Evolutionary conservation across 2,329 filamentous ascomycete species (phyloP), one percentile per base, ranked within the genome.

Genomic region (Paradendryphiella salina): DNA sequence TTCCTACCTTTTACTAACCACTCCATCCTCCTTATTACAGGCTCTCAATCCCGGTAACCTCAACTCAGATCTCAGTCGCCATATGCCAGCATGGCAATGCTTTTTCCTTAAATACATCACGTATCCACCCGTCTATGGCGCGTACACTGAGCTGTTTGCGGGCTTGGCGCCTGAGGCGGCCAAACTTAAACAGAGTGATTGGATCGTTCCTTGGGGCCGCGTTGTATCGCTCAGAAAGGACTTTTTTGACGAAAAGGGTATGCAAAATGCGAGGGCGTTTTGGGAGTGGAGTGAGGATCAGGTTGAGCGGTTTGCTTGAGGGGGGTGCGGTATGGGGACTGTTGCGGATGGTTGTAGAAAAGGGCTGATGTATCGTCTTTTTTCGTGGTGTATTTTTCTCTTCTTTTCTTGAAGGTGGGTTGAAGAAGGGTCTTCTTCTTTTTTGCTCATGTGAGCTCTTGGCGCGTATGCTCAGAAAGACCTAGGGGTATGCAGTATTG

Each of bases 191-290:
- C 70, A 71, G 46, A 73, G 74, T 2, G 63, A 60, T n/a, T 75
- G 61, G 59, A 59, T 82, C 20, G 68, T 78, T 41, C 79, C 80
- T 1, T 82, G 78, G 76, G 80, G 79, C 7, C 63, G 75, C 10
- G 44, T 60, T 3, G 28, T 38, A 7, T 2, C 26, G 15, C 23
- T 66, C 14, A 48, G 60, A 9, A 44, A 52, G 7, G 63, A 67
- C 45, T 31, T 76, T 10, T 61, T 61, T 3, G 56, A 64, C 2
- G 66, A 6, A 70, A 67, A 3, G 52, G 50, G 57, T 1, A 46
- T 64, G 3, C 75, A 71, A 0, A 65, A 71, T 32, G 73, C 70
- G 2, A 54, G 66, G 35, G 65, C 69, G 40, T 77, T 79, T 47
- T 79, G 76, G 76, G 69, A 75, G 6, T 80, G 76, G 76, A 70